phyloP scores from a whole-genome alignment of 129 eudicot species.

The Helichrysum umbraculigerum region DNA sequence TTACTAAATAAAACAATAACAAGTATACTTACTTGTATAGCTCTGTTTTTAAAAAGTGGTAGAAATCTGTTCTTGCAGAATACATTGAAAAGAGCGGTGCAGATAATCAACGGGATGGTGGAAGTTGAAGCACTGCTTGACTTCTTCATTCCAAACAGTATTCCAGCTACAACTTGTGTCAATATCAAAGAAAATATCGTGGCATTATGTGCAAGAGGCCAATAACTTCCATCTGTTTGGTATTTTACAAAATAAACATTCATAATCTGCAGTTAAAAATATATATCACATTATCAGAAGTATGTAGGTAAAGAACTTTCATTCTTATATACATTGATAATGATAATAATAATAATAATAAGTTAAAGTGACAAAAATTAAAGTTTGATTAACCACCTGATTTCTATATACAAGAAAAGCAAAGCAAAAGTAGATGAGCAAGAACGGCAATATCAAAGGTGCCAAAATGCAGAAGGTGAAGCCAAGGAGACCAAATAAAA shows the following conservation, averaged over 20 bases:
- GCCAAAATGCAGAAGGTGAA: conserved; percentile 75
- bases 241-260: conserved; percentile 77
- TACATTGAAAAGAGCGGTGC: conserved; percentile 71
- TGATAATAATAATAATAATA: not conserved
- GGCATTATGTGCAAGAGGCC: conserved; percentile 82
- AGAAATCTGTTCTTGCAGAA: conserved; percentile 80
- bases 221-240: conserved; percentile 84
- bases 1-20: not conserved
- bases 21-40: conserved; percentile 55
- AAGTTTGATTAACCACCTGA: conserved; percentile 65
- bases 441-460: conserved; percentile 80
- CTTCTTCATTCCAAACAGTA: conserved; percentile 66
- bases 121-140: conserved; percentile 68
- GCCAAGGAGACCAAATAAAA: conserved; percentile 88
- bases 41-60: conserved; percentile 54
- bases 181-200: conserved; percentile 84
- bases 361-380: not conserved
- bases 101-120: conserved; percentile 66
- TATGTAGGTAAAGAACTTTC: not conserved
- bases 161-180: conserved; percentile 74
- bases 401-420: conserved; percentile 89
- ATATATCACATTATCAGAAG: conserved; percentile 10
- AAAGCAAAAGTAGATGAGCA: conserved; percentile 78
- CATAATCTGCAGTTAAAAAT: conserved; percentile 55
- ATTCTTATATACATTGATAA: not conserved